A percentile compares a stretch with the other conserved stretches of the same genome.
Evolutionary conservation across 768 basidiomycete species (phyloP).

Genomic region (Tephrocybe sp.): DNA sequence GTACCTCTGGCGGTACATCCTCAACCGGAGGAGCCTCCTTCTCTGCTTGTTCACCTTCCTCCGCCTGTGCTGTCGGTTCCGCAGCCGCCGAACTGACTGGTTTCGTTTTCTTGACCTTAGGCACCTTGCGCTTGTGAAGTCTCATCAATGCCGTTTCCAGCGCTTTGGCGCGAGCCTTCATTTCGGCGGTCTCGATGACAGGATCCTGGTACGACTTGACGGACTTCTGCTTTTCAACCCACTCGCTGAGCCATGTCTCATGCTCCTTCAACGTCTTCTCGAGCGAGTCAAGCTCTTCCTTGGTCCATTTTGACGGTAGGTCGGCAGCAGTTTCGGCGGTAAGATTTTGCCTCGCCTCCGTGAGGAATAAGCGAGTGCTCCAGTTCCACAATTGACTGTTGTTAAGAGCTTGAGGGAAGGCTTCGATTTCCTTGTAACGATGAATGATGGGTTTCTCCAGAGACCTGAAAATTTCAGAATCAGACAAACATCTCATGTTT

Average conservation of each 20-base stretch:
- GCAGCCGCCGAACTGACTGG: conserved; percentile 26
- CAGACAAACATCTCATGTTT: conserved; percentile 7
- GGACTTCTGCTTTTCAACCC: conserved; percentile 79
- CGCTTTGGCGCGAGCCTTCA: conserved; percentile 79
- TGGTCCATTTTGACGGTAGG: conserved; percentile 76
- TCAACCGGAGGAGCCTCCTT: conserved; percentile 8
- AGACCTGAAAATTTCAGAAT: conserved; percentile 37
- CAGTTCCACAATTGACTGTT: conserved; percentile 86
- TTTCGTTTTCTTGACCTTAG: conserved; percentile 58
- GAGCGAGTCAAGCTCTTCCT: conserved; percentile 79
- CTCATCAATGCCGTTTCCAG: conserved; percentile 74
- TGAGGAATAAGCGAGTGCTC: conserved; percentile 83
- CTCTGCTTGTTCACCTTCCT: conserved; percentile 7
- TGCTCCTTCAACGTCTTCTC: conserved; percentile 76
- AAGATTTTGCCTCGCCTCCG: conserved; percentile 72
- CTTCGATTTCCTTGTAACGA: conserved; percentile 87
- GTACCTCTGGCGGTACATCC: conserved; percentile 9
- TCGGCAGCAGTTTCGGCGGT: conserved; percentile 60
- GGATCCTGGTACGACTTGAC: conserved; percentile 78
- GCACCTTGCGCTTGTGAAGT: conserved; percentile 64
- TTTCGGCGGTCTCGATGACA: conserved; percentile 80
- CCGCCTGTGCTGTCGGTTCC: conserved; percentile 17
- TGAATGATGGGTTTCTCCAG: conserved; percentile 81
- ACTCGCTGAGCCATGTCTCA: conserved; percentile 79
- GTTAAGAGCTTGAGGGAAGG: conserved; percentile 80